Conservation (phyloP, 176 grass and related monocot species). For the Phoenix dactylifera region DNA sequence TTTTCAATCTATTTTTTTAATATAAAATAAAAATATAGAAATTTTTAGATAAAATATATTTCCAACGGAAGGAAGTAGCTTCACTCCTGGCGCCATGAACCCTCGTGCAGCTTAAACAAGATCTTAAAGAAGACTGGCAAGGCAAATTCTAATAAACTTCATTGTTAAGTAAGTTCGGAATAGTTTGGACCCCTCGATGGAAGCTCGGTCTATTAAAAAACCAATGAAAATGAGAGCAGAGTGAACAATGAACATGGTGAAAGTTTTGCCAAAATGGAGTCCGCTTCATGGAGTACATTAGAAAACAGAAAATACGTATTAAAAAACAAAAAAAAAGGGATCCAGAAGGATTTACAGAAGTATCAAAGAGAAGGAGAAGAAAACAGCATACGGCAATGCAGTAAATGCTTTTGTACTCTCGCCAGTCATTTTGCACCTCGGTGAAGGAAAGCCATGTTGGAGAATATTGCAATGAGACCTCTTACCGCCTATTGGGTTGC, state of each 20-base stretch:
- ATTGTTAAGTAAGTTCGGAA: conserved; percentile 78
- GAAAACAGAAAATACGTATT: conserved; percentile 12
- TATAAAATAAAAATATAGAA: too few species aligned
- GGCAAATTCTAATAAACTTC: conserved; percentile 85
- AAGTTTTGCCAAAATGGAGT: conserved; percentile 17
- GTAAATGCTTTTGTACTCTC: conserved; percentile 58
- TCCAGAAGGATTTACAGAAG: conserved; percentile 73
- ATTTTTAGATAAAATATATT: too few species aligned
- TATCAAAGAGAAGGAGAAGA: conserved; percentile 75
- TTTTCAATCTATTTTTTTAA: too few species aligned
- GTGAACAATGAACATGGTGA: not conserved
- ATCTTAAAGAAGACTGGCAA: conserved; percentile 51
- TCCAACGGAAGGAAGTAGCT: not conserved
- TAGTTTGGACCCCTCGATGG: conserved; percentile 35
- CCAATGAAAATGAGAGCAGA: not conserved
- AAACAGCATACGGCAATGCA: conserved; percentile 50
- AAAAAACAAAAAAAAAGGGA: conserved; percentile 23
- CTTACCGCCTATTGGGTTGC: too few species aligned
- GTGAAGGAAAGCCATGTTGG: not conserved
- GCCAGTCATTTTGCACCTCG: conserved; percentile 78
- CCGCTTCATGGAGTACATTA: conserved; percentile 18
- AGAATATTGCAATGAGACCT: too few species aligned
- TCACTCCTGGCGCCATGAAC: conserved; percentile 52
- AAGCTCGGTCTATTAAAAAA: conserved; percentile 25
- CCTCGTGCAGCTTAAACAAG: conserved; percentile 68